These are phyloP conservation scores for Alternaria incomplexa DNA, from an alignment of 2,329 filamentous ascomycete species.

Conservation along the genomic window DNA sequence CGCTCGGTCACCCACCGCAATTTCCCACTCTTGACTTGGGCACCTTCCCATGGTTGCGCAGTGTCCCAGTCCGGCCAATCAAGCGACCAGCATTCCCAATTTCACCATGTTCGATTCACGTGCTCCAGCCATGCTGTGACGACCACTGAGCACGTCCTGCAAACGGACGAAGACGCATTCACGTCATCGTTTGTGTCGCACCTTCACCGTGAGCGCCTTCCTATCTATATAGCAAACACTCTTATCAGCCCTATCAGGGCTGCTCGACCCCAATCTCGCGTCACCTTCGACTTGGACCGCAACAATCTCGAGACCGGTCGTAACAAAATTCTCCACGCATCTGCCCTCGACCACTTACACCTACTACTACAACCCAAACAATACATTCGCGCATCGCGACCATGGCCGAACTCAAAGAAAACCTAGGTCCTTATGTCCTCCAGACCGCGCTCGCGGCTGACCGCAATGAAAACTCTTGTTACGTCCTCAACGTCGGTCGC, in stretches of 20 bases:
- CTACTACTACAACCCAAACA: neutral
- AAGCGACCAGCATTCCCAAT: neutral
- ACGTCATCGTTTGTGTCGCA: conserved; percentile 5
- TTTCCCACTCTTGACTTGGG: neutral
- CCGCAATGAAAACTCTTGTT: conserved; percentile 7
- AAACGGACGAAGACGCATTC: neutral
- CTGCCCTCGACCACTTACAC: neutral
- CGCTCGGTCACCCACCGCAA: neutral
- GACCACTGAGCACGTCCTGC: neutral
- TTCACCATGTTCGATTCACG: neutral
- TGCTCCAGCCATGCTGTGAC: neutral
- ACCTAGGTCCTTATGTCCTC: conserved; percentile 21
- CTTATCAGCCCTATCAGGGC: neutral
- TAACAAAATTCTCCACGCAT: neutral
- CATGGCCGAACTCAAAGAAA: conserved; percentile 22
- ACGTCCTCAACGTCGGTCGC: conserved; percentile 26
- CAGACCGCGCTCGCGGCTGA: conserved; percentile 16
- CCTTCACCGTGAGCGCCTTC: conserved; percentile 13
- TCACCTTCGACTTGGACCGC: neutral
- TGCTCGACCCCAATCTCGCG: neutral
- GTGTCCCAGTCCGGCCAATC: neutral
- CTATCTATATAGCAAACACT: conserved; percentile 11
- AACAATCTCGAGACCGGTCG: neutral
- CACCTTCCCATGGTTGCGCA: neutral
- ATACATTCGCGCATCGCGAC: neutral